Evolutionary conservation across 2,329 filamentous ascomycete species (phyloP).

Genomic region (Neofusicoccum laricinum): DNA sequence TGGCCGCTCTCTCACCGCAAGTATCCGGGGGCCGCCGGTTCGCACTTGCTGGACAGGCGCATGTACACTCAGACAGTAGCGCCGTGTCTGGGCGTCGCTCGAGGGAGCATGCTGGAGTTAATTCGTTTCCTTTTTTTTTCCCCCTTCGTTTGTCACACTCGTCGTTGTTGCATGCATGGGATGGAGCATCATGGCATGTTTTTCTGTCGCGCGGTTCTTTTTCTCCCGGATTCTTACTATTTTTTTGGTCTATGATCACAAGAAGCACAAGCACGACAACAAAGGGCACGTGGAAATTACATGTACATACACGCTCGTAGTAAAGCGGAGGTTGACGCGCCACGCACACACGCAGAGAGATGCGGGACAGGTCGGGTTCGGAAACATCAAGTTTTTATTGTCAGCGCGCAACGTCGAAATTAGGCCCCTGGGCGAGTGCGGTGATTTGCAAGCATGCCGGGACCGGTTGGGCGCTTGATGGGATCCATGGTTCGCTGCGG

Average conservation of each 20-base stretch:
- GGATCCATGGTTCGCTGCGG: not conserved
- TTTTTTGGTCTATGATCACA: conserved; percentile 1
- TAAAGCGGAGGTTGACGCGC: not conserved
- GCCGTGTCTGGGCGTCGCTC: not conserved
- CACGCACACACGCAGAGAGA: not conserved
- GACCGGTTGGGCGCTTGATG: not conserved
- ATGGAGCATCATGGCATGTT: conserved; percentile 18
- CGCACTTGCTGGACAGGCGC: conserved; percentile 13
- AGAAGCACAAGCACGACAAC: not conserved
- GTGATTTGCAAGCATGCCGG: not conserved
- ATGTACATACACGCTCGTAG: not conserved
- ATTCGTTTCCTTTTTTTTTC: not conserved
- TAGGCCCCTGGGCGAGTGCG: not conserved
- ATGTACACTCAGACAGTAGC: conserved; percentile 3
- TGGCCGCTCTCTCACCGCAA: conserved; percentile 2
- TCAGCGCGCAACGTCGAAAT: not conserved
- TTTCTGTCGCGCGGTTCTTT: conserved; percentile 10
- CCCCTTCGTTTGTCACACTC: not conserved
- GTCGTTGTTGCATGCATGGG: conserved; percentile 8
- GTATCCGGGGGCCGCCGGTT: conserved; percentile 1
- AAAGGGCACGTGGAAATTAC: not conserved
- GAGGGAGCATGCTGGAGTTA: conserved; percentile 6
- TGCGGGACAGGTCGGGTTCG: not conserved
- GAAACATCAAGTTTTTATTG: not conserved
- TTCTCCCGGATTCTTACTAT: not conserved